These are phyloP conservation scores for Corymbia calophylla DNA, from an alignment of 441 rosid genomes.

Conservation along the genomic window DNA sequence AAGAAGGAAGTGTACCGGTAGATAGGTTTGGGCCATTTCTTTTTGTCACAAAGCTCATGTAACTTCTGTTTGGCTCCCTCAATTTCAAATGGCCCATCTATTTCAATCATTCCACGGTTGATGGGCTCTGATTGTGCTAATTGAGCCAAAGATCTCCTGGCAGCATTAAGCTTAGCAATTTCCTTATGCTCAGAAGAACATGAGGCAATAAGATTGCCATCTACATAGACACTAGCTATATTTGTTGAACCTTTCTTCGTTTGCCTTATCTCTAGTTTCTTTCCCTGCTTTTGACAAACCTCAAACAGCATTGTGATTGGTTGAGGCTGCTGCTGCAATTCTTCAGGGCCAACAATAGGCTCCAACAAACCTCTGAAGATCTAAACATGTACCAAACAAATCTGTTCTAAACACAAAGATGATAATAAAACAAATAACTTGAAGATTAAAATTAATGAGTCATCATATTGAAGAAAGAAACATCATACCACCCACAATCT, in stretches of 20 bases:
- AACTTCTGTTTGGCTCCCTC: constrained; percentile 60
- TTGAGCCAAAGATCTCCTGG: constrained; percentile 40
- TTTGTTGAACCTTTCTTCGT: constrained; percentile 18
- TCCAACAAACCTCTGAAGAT: constrained; percentile 57
- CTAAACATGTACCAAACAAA: constrained; percentile 21
- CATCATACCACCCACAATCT: constrained; percentile 63
- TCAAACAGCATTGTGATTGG: constrained; percentile 54
- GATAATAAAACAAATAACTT: background rate
- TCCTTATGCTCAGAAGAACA: constrained; percentile 52
- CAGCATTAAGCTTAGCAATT: constrained; percentile 59
- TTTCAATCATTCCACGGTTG: background rate
- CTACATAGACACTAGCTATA: constrained; percentile 42
- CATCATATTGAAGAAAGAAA: background rate
- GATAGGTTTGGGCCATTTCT: constrained; percentile 58
- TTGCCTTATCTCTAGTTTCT: constrained; percentile 34
- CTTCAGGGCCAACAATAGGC: constrained; percentile 53
- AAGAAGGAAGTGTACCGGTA: constrained; percentile 36
- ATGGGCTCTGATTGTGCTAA: constrained; percentile 16
- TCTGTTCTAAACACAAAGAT: background rate
- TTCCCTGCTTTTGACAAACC: constrained; percentile 61
- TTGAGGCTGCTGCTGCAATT: constrained; percentile 57
- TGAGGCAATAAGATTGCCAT: constrained; percentile 41
- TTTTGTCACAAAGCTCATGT: constrained; percentile 42
- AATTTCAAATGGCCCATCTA: constrained; percentile 20
- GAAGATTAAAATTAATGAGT: background rate